Evolutionary conservation across 345 rosid species (phyloP).

Genomic region (Kernera saxatilis): DNA sequence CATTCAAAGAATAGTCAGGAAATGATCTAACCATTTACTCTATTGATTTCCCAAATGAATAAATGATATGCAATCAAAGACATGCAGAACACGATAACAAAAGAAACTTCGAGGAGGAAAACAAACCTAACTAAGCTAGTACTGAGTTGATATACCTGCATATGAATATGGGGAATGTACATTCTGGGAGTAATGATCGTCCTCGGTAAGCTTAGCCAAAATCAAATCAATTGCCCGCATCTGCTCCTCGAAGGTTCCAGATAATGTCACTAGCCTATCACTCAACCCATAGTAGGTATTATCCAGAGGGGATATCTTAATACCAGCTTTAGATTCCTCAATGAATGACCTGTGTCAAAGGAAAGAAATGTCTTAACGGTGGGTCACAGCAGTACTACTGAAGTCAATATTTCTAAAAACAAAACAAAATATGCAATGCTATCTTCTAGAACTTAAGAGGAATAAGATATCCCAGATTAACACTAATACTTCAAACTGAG

Average conservation of each 20-base stretch:
- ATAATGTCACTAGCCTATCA: conserved; percentile 90
- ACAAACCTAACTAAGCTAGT: conserved; percentile 3
- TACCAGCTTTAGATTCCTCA: conserved; percentile 92
- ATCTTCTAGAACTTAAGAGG: neutral
- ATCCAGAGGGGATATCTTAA: conserved; percentile 93
- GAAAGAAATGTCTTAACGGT: neutral
- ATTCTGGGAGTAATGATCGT: conserved; percentile 76
- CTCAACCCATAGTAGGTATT: conserved; percentile 74
- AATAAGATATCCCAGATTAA: neutral
- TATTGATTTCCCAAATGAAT: neutral
- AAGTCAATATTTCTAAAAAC: neutral
- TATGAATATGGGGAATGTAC: conserved; percentile 83
- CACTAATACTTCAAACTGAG: neutral
- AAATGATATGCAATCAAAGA: conserved; percentile 13
- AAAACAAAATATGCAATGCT: neutral
- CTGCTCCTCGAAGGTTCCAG: conserved; percentile 88
- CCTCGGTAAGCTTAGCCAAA: conserved; percentile 79
- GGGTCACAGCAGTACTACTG: neutral
- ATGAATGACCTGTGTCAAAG: conserved; percentile 69
- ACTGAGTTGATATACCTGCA: conserved; percentile 54
- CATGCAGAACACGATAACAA: neutral
- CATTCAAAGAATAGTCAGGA: neutral
- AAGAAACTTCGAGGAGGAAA: conserved; percentile 6
- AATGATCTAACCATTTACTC: conserved; percentile 2
- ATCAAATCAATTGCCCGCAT: conserved; percentile 86